phyloP scores from a whole-genome alignment of 1,284 basidiomycete genomes.

The Ustilago nuda region DNA sequence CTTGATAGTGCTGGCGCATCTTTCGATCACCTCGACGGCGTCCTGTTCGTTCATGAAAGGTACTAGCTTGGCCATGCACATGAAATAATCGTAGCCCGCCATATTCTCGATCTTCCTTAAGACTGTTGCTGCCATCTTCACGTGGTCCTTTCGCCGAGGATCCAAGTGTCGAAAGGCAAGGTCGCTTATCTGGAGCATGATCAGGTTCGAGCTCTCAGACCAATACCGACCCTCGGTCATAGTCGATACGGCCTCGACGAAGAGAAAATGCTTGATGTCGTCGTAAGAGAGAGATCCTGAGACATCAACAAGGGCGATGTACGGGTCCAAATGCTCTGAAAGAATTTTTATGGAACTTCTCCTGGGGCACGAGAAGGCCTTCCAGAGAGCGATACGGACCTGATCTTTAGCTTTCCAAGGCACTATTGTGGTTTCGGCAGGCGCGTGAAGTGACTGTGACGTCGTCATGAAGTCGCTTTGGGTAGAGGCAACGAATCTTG shows the following conservation, averaged over 20 bases:
- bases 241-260: conserved; percentile 13
- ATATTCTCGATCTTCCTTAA: background rate
- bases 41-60: conserved; percentile 21
- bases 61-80: conserved; percentile 16
- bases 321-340: conserved; percentile 9
- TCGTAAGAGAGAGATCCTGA: conserved; percentile 18
- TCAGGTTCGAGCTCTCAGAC: background rate
- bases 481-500: background rate
- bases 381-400: conserved; percentile 26
- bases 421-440: background rate
- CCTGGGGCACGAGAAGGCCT: conserved; percentile 19
- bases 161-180: conserved; percentile 24
- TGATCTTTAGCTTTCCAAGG: conserved; percentile 18
- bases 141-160: conserved; percentile 20
- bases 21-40: conserved; percentile 5
- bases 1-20: conserved; percentile 5
- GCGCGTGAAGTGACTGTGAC: background rate
- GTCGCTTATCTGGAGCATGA: conserved; percentile 18
- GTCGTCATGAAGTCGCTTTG: conserved; percentile 24
- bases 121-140: conserved; percentile 12
- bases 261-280: conserved; percentile 21
- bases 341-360: background rate
- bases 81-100: background rate
- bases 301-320: conserved; percentile 19
- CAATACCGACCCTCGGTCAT: background rate